Evolutionary conservation across 2,329 filamentous ascomycete species (phyloP).

Genomic region (Trichophyton schoenleinii): DNA sequence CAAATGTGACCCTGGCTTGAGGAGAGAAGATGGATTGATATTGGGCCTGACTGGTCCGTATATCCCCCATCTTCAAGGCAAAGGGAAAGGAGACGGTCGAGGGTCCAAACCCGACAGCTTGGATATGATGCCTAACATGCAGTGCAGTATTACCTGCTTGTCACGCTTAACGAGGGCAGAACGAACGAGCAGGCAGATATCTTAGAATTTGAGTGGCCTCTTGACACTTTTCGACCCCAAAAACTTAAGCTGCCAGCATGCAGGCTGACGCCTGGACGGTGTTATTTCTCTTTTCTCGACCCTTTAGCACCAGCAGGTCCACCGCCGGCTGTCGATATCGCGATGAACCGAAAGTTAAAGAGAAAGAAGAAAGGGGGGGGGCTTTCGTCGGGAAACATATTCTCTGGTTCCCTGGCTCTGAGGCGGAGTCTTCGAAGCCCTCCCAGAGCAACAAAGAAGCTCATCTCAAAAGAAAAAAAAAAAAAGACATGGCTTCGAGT

Average conservation of each 20-base stretch:
- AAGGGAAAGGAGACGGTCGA: neutral
- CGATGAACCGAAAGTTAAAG: neutral
- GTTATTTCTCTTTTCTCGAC: neutral
- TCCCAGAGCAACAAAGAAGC: neutral
- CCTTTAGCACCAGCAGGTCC: neutral
- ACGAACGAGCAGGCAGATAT: neutral
- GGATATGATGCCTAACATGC: slow-evolving; percentile 1
- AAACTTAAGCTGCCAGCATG: neutral
- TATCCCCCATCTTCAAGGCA: neutral
- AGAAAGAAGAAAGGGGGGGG: neutral
- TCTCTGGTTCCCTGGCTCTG: neutral
- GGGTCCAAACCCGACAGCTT: slow-evolving; percentile 1
- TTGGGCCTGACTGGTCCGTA: neutral
- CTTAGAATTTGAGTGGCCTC: neutral
- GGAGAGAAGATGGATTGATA: neutral
- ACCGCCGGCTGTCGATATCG: neutral
- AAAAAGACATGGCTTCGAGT: neutral
- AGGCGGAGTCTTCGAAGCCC: neutral
- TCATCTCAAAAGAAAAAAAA: neutral
- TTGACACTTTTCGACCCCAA: neutral
- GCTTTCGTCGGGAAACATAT: too few species aligned
- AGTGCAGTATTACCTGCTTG: slow-evolving; percentile 1
- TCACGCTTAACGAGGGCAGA: neutral
- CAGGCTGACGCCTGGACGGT: neutral
- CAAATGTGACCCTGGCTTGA: neutral